Evolutionary conservation across 2,329 filamentous ascomycete genomes (phyloP).

Genomic region (Aspergillus versicolor): DNA sequence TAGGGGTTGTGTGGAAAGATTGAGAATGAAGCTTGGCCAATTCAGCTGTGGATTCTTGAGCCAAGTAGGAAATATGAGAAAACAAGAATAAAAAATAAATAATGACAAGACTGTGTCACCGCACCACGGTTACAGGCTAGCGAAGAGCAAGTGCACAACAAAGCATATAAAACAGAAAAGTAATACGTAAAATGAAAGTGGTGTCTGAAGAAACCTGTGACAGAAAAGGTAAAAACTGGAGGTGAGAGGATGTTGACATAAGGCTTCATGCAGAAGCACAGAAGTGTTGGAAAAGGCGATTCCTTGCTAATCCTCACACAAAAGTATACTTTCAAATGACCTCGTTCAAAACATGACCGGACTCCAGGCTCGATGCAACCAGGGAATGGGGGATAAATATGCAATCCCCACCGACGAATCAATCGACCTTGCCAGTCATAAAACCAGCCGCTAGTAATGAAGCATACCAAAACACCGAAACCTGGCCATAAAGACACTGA

Average conservation of each 20-base stretch:
- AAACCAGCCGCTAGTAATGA: slow-evolving; percentile 16
- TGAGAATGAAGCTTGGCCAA: background rate
- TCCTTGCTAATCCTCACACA: slow-evolving; percentile 1
- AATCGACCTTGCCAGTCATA: slow-evolving; percentile 17
- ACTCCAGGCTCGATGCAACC: slow-evolving; percentile 28
- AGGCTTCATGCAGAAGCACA: slow-evolving; percentile 4
- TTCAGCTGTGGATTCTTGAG: background rate
- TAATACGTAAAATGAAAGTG: background rate
- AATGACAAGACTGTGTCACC: background rate
- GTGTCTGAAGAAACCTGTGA: background rate
- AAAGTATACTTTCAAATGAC: slow-evolving; percentile 15
- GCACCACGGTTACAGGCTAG: background rate
- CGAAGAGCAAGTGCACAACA: background rate
- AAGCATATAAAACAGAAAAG: background rate
- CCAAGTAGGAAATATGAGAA: background rate
- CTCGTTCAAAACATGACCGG: slow-evolving; percentile 17
- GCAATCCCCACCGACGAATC: slow-evolving; percentile 12
- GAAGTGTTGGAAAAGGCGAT: slow-evolving; percentile 6
- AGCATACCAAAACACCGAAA: slow-evolving; percentile 19
- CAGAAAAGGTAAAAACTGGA: background rate
- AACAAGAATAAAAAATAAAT: background rate
- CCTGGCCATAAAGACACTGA: slow-evolving; percentile 5
- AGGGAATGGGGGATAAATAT: slow-evolving; percentile 19
- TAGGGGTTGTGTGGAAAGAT: background rate
- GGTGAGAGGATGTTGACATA: background rate